Evolutionary conservation across 768 basidiomycete genomes (phyloP), one percentile per base, ranked within the genome.

Genomic region (Omphalotus guepiniiformis): DNA sequence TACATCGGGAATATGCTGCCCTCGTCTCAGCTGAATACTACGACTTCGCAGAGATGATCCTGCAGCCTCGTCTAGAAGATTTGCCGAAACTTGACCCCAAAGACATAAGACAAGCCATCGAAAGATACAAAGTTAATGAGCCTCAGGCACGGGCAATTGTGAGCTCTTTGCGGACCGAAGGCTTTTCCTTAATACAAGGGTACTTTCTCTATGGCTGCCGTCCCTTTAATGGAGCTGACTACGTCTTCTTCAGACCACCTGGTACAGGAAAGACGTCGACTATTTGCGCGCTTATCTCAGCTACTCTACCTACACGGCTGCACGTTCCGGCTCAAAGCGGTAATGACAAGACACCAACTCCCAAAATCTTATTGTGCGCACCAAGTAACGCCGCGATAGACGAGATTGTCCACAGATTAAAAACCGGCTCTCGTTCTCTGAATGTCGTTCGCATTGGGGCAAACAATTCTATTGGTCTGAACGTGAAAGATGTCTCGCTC

Each of bases 261-360:
- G 96, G 96, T 46, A 99, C 96, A 0, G 96, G 96, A 11, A 99
- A 99, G 69, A 99, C 96, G 7, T 95, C 91, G 18, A 99, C 96
- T 1, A 98, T 99, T 52, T 92, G 92, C 55, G 93, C 91, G 18
- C 74, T 99, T n/a, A 87, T 96, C 5, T 83, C 89, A 34, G 79
- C 84, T 3, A 92, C 87, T 59, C 62, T 96, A 30, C 78, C 85
- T 2, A 74, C 71, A 30, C 83, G 87, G 27, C n/a, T n/a, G n/a
- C n/a, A n/a, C n/a, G n/a, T n/a, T n/a, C n/a, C n/a, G n/a, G 61
- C 78, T 1, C 66, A 76, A 21, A 73, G 78, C 8, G 56, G 74
- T 18, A 74, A 83, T 41, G 66, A 78, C 9, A 28, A 66, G 67
- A 12, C 61, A 62, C 25, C 75, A 76, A 52, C 74, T 63, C 69